These are phyloP conservation scores for Catharanthus roseus DNA, from an alignment of 257 asterid species.

Conservation along the genomic window DNA sequence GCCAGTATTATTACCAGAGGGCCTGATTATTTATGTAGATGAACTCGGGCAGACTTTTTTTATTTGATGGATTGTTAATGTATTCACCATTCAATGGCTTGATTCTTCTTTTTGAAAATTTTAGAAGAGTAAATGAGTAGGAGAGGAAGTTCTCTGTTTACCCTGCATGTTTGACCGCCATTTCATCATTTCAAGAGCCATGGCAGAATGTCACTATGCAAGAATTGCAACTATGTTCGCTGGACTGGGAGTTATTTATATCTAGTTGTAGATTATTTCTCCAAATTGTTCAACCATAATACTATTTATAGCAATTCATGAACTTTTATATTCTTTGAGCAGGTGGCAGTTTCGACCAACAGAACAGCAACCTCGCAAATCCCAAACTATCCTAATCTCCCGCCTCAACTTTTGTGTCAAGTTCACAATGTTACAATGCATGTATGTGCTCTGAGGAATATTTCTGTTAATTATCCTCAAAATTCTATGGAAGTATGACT, in stretches of 20 bases:
- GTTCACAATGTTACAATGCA: slow-evolving; percentile 83
- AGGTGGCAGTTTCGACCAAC: slow-evolving; percentile 91
- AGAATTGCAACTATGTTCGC: slow-evolving; percentile 1
- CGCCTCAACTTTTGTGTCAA: slow-evolving; percentile 85
- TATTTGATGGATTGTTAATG: background rate
- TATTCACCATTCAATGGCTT: background rate
- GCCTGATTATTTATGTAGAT: background rate
- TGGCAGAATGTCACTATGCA: background rate
- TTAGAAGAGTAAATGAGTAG: background rate
- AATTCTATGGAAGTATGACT: background rate
- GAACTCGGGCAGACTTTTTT: background rate
- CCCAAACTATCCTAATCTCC: slow-evolving; percentile 83
- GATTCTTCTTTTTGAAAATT: background rate
- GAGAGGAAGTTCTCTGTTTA: background rate
- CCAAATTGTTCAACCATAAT: background rate
- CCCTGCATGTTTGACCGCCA: background rate
- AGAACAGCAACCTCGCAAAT: slow-evolving; percentile 75
- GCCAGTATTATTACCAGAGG: background rate
- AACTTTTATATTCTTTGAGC: slow-evolving; percentile 18
- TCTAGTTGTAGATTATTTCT: background rate
- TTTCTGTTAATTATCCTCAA: background rate
- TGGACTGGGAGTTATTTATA: background rate
- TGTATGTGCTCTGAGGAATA: slow-evolving; percentile 32
- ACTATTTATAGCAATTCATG: slow-evolving; percentile 10
- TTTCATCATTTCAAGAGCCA: background rate